These are phyloP conservation scores for Yamadazyma dushanensis DNA, from an alignment of 1,139 yeast genomes.

Conservation along the genomic window DNA sequence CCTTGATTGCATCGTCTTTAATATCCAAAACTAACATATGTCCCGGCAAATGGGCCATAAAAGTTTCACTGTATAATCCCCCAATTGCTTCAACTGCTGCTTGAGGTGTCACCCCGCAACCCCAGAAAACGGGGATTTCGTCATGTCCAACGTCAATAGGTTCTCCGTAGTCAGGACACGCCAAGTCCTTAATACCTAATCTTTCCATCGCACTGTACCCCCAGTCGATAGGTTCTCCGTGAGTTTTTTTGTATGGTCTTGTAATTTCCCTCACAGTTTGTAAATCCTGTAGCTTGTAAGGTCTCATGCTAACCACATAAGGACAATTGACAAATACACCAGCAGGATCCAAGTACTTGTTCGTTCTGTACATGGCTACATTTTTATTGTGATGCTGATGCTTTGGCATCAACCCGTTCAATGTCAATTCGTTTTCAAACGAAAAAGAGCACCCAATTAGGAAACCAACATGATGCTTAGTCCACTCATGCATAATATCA, in stretches of 20 bases:
- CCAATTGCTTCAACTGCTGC: slow-evolving; percentile 26
- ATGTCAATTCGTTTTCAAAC: slow-evolving; percentile 28
- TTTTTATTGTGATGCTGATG: slow-evolving; percentile 11
- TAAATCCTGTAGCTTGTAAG: slow-evolving; percentile 24
- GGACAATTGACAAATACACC: slow-evolving; percentile 29
- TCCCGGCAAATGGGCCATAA: slow-evolving; percentile 32
- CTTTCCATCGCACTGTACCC: slow-evolving; percentile 30
- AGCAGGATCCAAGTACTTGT: slow-evolving; percentile 23
- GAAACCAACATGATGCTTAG: slow-evolving; percentile 29
- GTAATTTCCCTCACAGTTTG: slow-evolving; percentile 26
- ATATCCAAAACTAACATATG: slow-evolving; percentile 30
- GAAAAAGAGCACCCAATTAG: slow-evolving; percentile 37
- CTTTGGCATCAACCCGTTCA: slow-evolving; percentile 24
- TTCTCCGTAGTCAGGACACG: slow-evolving; percentile 11
- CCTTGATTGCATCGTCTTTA: no score
- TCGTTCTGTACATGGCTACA: slow-evolving; percentile 20
- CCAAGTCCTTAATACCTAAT: slow-evolving; percentile 18
- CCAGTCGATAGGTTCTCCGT: slow-evolving; percentile 39
- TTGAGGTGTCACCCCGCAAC: slow-evolving; percentile 40
- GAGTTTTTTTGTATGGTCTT: slow-evolving; percentile 23
- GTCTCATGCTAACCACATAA: slow-evolving; percentile 39
- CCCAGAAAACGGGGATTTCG: slow-evolving; percentile 41
- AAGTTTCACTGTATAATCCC: slow-evolving; percentile 18
- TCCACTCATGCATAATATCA: slow-evolving; percentile 27
- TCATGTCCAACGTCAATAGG: slow-evolving; percentile 16